Evolutionary conservation across 108 stramenopile genomes (phyloP).

Genomic region (Licmophora abbreviata): DNA sequence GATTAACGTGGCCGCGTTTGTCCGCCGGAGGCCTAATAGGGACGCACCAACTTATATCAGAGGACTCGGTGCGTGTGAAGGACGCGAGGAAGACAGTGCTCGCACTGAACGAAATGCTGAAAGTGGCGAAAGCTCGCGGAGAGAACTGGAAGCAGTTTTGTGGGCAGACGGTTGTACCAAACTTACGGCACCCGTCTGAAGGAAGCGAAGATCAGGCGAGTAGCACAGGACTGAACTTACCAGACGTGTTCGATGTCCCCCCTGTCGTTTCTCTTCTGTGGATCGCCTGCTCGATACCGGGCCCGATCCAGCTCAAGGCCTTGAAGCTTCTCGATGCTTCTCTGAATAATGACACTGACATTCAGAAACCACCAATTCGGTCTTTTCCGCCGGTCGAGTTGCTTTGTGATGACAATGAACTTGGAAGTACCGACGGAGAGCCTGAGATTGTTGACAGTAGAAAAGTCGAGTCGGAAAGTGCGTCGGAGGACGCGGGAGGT

Average conservation of each 20-base stretch:
- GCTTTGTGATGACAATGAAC: slow-evolving; percentile 10
- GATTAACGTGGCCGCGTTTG: slow-evolving; percentile 31
- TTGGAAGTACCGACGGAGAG: background rate
- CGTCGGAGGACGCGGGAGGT: too few relatives aligned
- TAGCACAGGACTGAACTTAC: background rate
- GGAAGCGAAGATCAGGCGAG: background rate
- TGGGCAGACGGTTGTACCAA: slow-evolving; percentile 32
- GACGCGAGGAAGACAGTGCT: slow-evolving; percentile 13
- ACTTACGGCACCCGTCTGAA: slow-evolving; percentile 11
- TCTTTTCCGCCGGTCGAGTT: too few relatives aligned
- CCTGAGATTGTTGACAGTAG: background rate
- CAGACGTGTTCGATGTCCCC: slow-evolving; percentile 18
- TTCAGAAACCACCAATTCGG: slow-evolving; percentile 3
- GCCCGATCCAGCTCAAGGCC: slow-evolving; percentile 45
- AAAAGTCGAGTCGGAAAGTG: too few relatives aligned
- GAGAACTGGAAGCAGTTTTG: slow-evolving; percentile 77
- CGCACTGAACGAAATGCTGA: slow-evolving; percentile 53
- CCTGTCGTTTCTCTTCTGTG: slow-evolving; percentile 57
- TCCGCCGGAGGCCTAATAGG: slow-evolving; percentile 50
- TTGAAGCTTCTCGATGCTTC: slow-evolving; percentile 53
- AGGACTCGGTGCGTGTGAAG: slow-evolving; percentile 29
- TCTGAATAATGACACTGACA: slow-evolving; percentile 8
- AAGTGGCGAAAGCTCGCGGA: slow-evolving; percentile 25
- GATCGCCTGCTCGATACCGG: slow-evolving; percentile 51
- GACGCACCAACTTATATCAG: slow-evolving; percentile 56